These are phyloP conservation scores for Acacia concinna DNA, from an alignment of 331 rosid species.

Conservation along the genomic window DNA sequence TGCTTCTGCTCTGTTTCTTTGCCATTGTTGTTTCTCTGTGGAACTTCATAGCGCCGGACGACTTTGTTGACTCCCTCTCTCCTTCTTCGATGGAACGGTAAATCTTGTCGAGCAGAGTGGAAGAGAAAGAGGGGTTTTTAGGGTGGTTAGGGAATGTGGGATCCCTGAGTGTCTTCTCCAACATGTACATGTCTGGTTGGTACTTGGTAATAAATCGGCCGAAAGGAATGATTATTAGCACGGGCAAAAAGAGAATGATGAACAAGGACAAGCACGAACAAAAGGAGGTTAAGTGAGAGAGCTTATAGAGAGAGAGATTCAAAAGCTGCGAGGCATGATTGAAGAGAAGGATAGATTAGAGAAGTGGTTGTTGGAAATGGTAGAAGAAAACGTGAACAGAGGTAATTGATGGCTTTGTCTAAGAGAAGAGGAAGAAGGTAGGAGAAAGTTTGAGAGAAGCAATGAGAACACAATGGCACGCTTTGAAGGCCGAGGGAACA, in stretches of 20 bases:
- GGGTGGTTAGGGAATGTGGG: conserved; percentile 17
- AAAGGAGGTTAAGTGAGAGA: background rate
- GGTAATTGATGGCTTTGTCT: conserved; percentile 46
- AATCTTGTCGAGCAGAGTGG: conserved; percentile 70
- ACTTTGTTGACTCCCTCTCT: conserved; percentile 19
- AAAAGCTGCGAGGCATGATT: conserved; percentile 51
- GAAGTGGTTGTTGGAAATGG: conserved; percentile 8
- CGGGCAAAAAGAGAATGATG: conserved; percentile 27
- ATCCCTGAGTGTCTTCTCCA: conserved; percentile 34
- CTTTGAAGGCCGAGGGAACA: conserved; percentile 40
- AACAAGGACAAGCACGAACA: conserved; percentile 6
- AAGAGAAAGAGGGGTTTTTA: conserved; percentile 76
- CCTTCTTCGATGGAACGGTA: conserved; percentile 81
- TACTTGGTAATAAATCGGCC: conserved; percentile 17
- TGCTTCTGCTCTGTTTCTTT: conserved; percentile 41
- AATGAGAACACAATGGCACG: conserved; percentile 72
- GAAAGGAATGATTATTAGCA: background rate
- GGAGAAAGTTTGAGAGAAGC: conserved; percentile 24
- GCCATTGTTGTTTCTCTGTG: conserved; percentile 42
- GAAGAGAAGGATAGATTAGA: conserved; percentile 29
- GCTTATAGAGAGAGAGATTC: background rate
- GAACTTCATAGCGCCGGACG: conserved; percentile 40
- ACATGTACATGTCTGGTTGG: conserved; percentile 46
- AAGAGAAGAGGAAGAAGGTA: conserved; percentile 7
- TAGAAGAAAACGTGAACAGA: conserved; percentile 39